Percentiles rank a stretch among this genome's conserved stretches.
These are phyloP conservation scores for Podospora tetraspora DNA, from an alignment of 495 filamentous ascomycete genomes.

Conservation along the genomic window DNA sequence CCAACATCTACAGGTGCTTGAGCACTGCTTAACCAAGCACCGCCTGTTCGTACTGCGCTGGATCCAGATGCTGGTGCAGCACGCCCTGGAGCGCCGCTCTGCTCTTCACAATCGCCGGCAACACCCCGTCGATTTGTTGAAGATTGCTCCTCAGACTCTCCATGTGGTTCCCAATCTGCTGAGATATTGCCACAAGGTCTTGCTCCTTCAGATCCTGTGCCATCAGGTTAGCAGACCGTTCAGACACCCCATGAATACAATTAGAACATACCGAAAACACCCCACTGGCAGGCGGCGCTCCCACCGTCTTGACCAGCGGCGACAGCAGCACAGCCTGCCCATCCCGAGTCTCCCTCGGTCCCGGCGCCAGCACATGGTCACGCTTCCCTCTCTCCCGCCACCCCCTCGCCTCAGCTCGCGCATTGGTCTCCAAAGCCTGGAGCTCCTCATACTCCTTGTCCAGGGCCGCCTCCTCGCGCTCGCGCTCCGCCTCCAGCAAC, in stretches of 20 bases:
- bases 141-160: slow-evolving; percentile 56
- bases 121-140: slow-evolving; percentile 44
- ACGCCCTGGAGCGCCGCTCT: slow-evolving; percentile 39
- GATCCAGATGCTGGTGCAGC: slow-evolving; percentile 41
- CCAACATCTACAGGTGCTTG: slow-evolving; percentile 4
- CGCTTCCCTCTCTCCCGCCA: slow-evolving; percentile 34
- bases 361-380: slow-evolving; percentile 41
- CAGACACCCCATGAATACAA: not conserved
- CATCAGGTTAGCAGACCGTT: not conserved
- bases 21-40: slow-evolving; percentile 32
- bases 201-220: slow-evolving; percentile 26
- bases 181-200: slow-evolving; percentile 34
- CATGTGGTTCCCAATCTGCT: slow-evolving; percentile 44
- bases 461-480: slow-evolving; percentile 34
- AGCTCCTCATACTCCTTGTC: slow-evolving; percentile 37
- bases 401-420: slow-evolving; percentile 33
- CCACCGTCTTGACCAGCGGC: not conserved
- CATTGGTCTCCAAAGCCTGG: slow-evolving; percentile 34
- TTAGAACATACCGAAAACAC: slow-evolving; percentile 29
- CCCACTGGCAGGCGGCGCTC: slow-evolving; percentile 14
- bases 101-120: slow-evolving; percentile 38
- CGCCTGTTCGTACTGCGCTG: slow-evolving; percentile 39
- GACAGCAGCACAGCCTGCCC: slow-evolving; percentile 5
- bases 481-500: slow-evolving; percentile 38
- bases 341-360: slow-evolving; percentile 4